Conservation (phyloP, 2,329 filamentous ascomycete species). For the Sclerotiophoma versabilis region DNA sequence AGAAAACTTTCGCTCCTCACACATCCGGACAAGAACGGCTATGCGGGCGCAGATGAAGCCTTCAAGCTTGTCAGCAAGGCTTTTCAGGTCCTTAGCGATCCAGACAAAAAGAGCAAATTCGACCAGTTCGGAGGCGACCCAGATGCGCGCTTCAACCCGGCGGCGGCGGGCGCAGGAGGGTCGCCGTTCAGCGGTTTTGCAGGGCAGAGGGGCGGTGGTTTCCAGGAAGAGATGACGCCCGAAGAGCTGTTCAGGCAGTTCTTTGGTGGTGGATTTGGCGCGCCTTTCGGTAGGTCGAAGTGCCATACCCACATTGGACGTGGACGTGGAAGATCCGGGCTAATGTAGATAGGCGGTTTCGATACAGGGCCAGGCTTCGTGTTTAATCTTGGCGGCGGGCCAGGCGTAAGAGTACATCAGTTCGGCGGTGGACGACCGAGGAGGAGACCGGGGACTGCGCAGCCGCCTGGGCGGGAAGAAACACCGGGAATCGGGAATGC, state of each 20-base stretch:
- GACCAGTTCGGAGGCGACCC: constrained; percentile 92
- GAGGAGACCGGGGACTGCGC: constrained; percentile 69
- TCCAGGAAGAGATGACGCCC: constrained; percentile 90
- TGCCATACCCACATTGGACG: constrained; percentile 14
- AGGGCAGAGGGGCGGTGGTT: constrained; percentile 66
- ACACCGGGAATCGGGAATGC: constrained; percentile 58
- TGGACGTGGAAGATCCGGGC: constrained; percentile 8
- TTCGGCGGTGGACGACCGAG: constrained; percentile 84
- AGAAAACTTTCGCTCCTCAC: constrained; percentile 92
- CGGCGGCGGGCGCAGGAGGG: constrained; percentile 56
- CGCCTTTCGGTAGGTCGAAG: constrained; percentile 66
- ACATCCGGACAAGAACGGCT: constrained; percentile 98
- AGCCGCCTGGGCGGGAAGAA: constrained; percentile 61
- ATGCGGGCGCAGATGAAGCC: constrained; percentile 92
- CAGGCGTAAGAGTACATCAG: constrained; percentile 91
- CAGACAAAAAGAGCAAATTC: constrained; percentile 89
- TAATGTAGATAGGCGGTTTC: constrained; percentile 61
- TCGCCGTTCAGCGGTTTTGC: constrained; percentile 71
- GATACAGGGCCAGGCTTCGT: constrained; percentile 87
- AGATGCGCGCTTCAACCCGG: constrained; percentile 79
- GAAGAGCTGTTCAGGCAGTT: constrained; percentile 98
- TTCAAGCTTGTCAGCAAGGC: constrained; percentile 98
- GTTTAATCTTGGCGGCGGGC: constrained; percentile 92
- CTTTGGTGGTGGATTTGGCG: constrained; percentile 79
- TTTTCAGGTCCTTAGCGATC: constrained; percentile 90